These are phyloP conservation scores for Cystobasidium onofrii DNA, from an alignment of 768 basidiomycete species.

Conservation along the genomic window DNA sequence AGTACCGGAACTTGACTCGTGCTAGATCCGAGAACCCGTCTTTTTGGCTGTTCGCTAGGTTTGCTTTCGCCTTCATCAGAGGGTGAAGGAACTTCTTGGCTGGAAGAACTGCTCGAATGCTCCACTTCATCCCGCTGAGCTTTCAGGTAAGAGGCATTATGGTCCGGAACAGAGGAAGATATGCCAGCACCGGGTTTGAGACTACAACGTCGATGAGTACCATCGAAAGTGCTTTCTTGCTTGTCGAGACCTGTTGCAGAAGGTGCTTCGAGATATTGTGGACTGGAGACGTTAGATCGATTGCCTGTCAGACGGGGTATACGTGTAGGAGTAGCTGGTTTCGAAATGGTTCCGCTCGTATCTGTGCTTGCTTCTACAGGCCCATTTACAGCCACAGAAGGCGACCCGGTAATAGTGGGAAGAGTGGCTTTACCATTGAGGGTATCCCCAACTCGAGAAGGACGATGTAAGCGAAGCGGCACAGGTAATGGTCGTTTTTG, in stretches of 20 bases:
- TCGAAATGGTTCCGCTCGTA: background rate
- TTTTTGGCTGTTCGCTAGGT: background rate
- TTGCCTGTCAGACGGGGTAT: slow-evolving; percentile 41
- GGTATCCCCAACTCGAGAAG: slow-evolving; percentile 49
- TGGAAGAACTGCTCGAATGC: slow-evolving; percentile 80
- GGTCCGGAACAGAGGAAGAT: slow-evolving; percentile 8
- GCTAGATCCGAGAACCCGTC: slow-evolving; percentile 32
- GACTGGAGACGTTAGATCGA: background rate
- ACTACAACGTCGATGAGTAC: slow-evolving; percentile 6
- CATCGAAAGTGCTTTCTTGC: background rate
- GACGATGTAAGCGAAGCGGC: background rate
- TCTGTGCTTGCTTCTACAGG: background rate
- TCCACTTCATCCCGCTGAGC: slow-evolving; percentile 53
- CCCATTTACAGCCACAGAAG: slow-evolving; percentile 43
- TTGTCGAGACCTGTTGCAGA: background rate
- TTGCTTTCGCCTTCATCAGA: background rate
- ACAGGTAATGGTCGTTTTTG: slow-evolving; percentile 8
- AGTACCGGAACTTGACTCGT: background rate
- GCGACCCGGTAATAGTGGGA: slow-evolving; percentile 88
- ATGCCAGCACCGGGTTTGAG: slow-evolving; percentile 20
- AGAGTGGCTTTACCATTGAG: slow-evolving; percentile 49
- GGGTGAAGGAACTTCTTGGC: slow-evolving; percentile 77
- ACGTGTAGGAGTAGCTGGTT: slow-evolving; percentile 28
- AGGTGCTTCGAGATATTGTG: background rate
- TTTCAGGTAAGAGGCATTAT: slow-evolving; percentile 88